Base-by-base conservation (phyloP, 169 alveolate genomes). In the Eimeria zaria region DNA sequence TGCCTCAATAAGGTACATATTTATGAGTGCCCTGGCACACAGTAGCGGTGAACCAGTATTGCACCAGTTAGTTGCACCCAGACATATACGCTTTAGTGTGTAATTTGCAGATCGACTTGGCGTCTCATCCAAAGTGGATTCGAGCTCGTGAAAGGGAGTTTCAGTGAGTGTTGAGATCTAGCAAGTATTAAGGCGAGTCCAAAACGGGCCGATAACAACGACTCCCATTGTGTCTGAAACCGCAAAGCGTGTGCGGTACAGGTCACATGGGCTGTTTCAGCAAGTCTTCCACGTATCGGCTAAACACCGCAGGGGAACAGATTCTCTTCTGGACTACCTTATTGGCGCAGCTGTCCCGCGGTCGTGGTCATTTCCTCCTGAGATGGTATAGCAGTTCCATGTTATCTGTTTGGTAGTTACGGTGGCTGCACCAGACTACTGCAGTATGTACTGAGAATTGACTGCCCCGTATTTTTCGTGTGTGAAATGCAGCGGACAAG, bases 361-460 rank as follows among this genome's bases (percentile, higher is more conserved):
- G 41, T 96, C 93, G 53, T 98, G 99, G 99, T 95, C 96, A 30
- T 98, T 98, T 71, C 99, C 99, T 33, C 97, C 98, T 64, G 98
- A 97, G 2, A 84, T 96, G 97, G 97, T 96, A 64, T 22, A 33
- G 8, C 83, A 73, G 7, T 39, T 44, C 14, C 51, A 73, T 16
- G 33, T 39, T 6, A 22, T 27, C 5, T 27, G 30, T 24, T 20
- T 36, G n/a, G 33, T 41, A 39, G 46, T n/a, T 73, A 12, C 55
- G 51, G 51, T 73, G 27, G 53, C 20, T 22, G 33, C 33, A 73
- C 33, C 53, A 39, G 18, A 73, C 20, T 11, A 11, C 33, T 14
- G 18, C 53, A 73, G 4, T 73, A 39, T 1, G 30, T 16, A 14
- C 3, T 8, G 22, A 48, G n/a, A 22, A 27, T 24, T 46, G 69